Percentiles rank a stretch among this genome's conserved stretches.
phyloP scores from a whole-genome alignment of 2,329 filamentous ascomycete species.

The Metarhizium sp. region DNA sequence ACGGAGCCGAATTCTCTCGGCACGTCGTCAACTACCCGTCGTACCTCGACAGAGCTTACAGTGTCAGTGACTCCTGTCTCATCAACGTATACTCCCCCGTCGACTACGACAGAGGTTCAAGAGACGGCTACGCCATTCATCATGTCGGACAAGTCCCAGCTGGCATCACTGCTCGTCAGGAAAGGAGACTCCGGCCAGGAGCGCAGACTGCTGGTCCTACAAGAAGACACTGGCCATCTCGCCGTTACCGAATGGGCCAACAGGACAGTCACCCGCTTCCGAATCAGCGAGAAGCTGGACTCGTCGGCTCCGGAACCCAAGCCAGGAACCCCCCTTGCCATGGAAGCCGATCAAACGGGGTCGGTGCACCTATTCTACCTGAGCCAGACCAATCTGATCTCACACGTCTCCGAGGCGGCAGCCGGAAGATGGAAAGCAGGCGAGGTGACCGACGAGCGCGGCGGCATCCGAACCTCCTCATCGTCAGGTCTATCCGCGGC shows the following conservation, averaged over 20 bases:
- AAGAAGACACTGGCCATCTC: constrained; percentile 13
- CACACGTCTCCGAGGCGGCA: constrained; percentile 8
- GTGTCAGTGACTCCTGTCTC: not conserved
- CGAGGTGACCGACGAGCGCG: constrained; percentile 2
- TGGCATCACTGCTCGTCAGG: constrained; percentile 9
- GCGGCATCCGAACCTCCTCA: constrained; percentile 2
- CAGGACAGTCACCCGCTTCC: constrained; percentile 3
- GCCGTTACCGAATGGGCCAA: constrained; percentile 8
- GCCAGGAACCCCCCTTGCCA: constrained; percentile 12
- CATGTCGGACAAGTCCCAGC: constrained; percentile 9
- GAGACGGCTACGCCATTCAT: constrained; percentile 5
- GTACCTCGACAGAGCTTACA: not conserved
- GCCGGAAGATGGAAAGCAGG: constrained; percentile 10
- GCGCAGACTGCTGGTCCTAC: constrained; percentile 12
- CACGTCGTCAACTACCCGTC: not conserved
- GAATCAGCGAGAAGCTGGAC: constrained; percentile 7
- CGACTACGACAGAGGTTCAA: not conserved
- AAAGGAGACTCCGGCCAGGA: not conserved
- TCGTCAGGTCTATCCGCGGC: constrained; percentile 11
- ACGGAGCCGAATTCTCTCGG: not conserved
- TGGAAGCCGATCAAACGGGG: constrained; percentile 9
- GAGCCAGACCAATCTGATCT: constrained; percentile 7
- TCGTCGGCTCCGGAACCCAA: constrained; percentile 5
- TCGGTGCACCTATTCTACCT: constrained; percentile 15
- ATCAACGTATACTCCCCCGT: not conserved